Percentiles rank a stretch among this genome's conserved stretches.
These are phyloP conservation scores for Coffea canephora DNA, from an alignment of 257 asterid species.

Conservation along the genomic window DNA sequence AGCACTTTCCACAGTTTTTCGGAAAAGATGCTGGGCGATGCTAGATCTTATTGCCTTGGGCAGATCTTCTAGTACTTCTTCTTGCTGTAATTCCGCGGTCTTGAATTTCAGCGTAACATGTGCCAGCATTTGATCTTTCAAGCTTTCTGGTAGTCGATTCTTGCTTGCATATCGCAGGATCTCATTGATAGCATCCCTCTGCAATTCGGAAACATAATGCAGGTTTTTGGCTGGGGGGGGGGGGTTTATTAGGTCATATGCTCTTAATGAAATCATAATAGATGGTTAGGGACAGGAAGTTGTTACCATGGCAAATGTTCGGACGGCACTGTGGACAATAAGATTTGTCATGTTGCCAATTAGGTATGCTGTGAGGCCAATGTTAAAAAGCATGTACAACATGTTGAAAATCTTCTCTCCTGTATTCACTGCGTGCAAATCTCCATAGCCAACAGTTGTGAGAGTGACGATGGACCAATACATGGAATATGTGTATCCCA, in stretches of 20 bases:
- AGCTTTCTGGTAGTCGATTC: conserved; percentile 69
- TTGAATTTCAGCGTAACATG: conserved; percentile 77
- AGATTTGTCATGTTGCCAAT: conserved; percentile 98
- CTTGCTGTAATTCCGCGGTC: conserved; percentile 90
- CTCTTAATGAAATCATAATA: neutral
- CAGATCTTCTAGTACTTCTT: conserved; percentile 69
- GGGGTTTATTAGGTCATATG: neutral
- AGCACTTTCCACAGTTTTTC: conserved; percentile 49
- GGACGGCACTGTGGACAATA: conserved; percentile 66
- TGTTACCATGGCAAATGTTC: conserved; percentile 77
- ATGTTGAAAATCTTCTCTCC: conserved; percentile 81
- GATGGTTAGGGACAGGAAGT: neutral
- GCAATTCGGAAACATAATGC: conserved; percentile 18
- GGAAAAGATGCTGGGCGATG: conserved; percentile 86
- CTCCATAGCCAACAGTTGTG: conserved; percentile 91
- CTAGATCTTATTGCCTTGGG: conserved; percentile 95
- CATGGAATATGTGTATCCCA: conserved; percentile 76
- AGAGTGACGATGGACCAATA: conserved; percentile 94
- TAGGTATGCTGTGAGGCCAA: conserved; percentile 87
- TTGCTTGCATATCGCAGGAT: conserved; percentile 75
- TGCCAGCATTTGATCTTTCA: conserved; percentile 91
- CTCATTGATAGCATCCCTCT: conserved; percentile 82
- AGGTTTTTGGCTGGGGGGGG: neutral
- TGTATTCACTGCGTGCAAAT: conserved; percentile 72
- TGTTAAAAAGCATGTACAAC: conserved; percentile 91